These are phyloP conservation scores for Penicillium canariense DNA, from an alignment of 495 filamentous ascomycete species.

Conservation along the genomic window DNA sequence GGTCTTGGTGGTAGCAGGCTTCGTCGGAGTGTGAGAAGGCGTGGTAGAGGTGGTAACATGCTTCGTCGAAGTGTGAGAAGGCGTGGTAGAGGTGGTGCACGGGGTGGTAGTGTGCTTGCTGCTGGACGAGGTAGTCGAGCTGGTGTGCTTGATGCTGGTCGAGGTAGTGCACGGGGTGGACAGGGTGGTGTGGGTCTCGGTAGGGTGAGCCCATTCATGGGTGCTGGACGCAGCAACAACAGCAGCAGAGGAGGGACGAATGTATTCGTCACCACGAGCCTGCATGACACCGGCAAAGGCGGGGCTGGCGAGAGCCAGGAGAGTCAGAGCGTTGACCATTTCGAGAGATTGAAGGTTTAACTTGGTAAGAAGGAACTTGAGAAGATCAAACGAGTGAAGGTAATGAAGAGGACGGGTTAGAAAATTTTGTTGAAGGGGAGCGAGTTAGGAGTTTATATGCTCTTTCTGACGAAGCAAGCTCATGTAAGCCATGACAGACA, in stretches of 20 bases:
- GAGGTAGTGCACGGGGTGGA: conserved; percentile 22
- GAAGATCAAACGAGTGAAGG: conserved; percentile 40
- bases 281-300: conserved; percentile 43
- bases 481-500: conserved; percentile 18
- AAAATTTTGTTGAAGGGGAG: conserved; percentile 5
- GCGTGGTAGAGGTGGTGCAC: conserved; percentile 4
- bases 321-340: conserved; percentile 43
- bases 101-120: not conserved
- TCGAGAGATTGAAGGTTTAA: conserved; percentile 29
- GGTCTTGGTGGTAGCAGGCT: conserved; percentile 31
- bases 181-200: conserved; percentile 3
- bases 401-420: conserved; percentile 23
- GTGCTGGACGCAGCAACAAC: conserved; percentile 7
- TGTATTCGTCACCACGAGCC: conserved; percentile 23
- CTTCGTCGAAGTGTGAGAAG: conserved; percentile 14
- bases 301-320: conserved; percentile 42
- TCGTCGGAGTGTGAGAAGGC: conserved; percentile 13
- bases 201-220: conserved; percentile 6
- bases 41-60: conserved; percentile 11
- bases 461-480: conserved; percentile 9
- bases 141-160: conserved; percentile 8
- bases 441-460: conserved; percentile 32
- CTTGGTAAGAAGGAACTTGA: conserved; percentile 17
- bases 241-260: conserved; percentile 7
- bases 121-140: conserved; percentile 7